Base-by-base conservation (phyloP, 2,329 filamentous ascomycete genomes). In the Ophiostoma fasciatum region DNA sequence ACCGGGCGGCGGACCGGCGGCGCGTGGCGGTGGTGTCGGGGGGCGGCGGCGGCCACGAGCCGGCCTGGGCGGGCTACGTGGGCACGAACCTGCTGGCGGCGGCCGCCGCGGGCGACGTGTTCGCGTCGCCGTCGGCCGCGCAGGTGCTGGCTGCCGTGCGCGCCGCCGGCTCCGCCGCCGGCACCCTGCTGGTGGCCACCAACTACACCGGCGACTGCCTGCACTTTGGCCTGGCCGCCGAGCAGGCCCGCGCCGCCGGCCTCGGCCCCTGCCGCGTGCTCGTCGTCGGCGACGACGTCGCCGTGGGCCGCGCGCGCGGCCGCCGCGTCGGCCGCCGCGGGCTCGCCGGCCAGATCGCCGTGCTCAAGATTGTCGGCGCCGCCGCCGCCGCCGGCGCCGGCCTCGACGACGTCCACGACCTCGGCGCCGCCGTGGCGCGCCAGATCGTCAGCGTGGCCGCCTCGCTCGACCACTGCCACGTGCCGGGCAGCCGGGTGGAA, bases 121-220 rank as follows among this genome's bases (percentile, higher is more conserved):
- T 78, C 44, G 73, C 74, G 13, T 71, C 65, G 7, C 74, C 74
- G 0, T 73, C 67, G 39, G 72, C 73, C 10, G 71, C 68, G 41
- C 74, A 78, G 52, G 72, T 78, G 37, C 51, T 74, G 8, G 64
- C 71, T 2, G 72, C 63, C 6, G 64, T 78, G 28, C 64, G 68
- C 35, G 59, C 61, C 31, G 66, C 64, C 10, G 68, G 64, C n/a
- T 72, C 60, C 20, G 58, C 62, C 23, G 58, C 57, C 46, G 73
- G 73, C 26, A 67, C 66, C 3, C 66, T 78, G 32, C 56, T 78
- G 2, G 65, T 78, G 33, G 66, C 76, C 41, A 75, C 70, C 31
- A 78, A 78, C 52, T 76, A 77, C 51, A 76, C 72, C 0, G 72
- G 72, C 31, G 72, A 76, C 50, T 72, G 71, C 39, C 56, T 76